Evolutionary conservation across 768 basidiomycete genomes (phyloP), one percentile per base, ranked within the genome.

Genomic region (Boletus patriciae): DNA sequence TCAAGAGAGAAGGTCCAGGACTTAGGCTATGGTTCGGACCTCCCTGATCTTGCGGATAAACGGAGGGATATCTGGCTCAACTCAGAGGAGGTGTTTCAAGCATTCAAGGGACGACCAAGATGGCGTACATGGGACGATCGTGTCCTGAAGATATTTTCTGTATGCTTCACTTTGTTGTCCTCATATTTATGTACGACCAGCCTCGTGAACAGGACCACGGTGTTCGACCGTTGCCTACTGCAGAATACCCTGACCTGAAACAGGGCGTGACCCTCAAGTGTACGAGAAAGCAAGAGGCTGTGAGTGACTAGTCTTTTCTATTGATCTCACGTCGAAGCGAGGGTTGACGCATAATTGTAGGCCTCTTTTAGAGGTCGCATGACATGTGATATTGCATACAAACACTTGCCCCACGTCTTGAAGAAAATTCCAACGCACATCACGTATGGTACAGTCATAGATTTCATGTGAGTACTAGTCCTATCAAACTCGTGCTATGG

Each of bases 61-160:
- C 52, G 55, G 18, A 27, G n/a, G 37, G 58, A 60, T 49, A 41
- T 37, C 7, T 52, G 58, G 49, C 10, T 15, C 1, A 57, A 16
- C 29, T 3, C 9, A 5, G 52, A 60, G 13, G 55, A 36, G 0
- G 62, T 50, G 0, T 21, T 38, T 6, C 33, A 52, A 13, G 21
- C 16, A 4, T 18, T 54, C 1, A 57, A 19, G 41, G 23, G 2
- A 13, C 44, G 44, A 33, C 13, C 44, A 4, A 44, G 9, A 5
- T 52, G 34, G 31, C n/a, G 25, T 10, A 16, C 21, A 4, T 57
- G 55, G 55, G 55, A 62, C 18, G 52, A 52, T 4, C 59, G 55
- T 15, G 12, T 60, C 31, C n/a, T 56, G 6, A 46, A 19, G 36
- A 50, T 45, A n/a, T 27, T n/a, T 31, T n/a, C 41, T 4, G 61